phyloP scores from a whole-genome alignment of 495 filamentous ascomycete genomes.

The Neurospora hispaniola region DNA sequence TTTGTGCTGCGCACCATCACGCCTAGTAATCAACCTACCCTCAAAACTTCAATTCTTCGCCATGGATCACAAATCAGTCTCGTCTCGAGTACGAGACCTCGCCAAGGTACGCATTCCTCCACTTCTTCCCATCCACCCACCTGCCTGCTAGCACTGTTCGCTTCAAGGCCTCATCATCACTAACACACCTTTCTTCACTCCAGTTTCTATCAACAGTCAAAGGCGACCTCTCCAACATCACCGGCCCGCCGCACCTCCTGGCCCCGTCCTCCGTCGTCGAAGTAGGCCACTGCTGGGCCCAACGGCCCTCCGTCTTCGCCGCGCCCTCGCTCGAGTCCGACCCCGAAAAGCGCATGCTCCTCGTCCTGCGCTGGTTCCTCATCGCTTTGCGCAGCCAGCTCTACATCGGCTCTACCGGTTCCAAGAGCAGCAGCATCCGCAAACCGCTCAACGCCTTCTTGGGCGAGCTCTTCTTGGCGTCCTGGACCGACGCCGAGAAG shows the following conservation, averaged over 20 bases:
- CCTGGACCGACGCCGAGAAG: conserved; percentile 84
- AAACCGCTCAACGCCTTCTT: conserved; percentile 96
- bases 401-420: conserved; percentile 19
- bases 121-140: background rate
- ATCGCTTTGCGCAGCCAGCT: conserved; percentile 73
- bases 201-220: conserved; percentile 76
- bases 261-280: conserved; percentile 70
- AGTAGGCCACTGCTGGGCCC: conserved; percentile 80
- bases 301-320: conserved; percentile 68
- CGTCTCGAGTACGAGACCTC: conserved; percentile 10
- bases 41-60: background rate
- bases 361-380: conserved; percentile 78
- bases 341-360: conserved; percentile 59
- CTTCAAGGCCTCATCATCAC: background rate
- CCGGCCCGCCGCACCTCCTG: conserved; percentile 77
- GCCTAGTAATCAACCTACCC: background rate
- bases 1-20: background rate
- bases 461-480: conserved; percentile 78
- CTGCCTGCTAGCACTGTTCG: background rate
- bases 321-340: conserved; percentile 64
- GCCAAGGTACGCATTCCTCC: conserved; percentile 6
- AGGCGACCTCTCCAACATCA: conserved; percentile 77
- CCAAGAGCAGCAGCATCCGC: conserved; percentile 18
- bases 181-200: conserved; percentile 3
- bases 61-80: conserved; percentile 10